Conservation (phyloP, 768 basidiomycete genomes). For the Tulasnella sp. region DNA sequence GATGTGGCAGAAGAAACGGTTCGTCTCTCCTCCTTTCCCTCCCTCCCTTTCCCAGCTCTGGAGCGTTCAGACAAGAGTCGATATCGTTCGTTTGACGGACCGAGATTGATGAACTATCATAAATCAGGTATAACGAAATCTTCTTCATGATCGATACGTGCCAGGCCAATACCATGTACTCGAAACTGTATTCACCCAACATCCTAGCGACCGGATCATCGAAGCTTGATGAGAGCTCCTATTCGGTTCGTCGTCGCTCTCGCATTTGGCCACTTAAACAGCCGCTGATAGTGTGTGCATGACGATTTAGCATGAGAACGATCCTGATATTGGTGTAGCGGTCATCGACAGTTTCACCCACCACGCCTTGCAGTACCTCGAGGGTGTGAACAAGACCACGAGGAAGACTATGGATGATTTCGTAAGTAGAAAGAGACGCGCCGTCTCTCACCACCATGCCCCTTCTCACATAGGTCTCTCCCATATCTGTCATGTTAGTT, state of each 20-base stretch:
- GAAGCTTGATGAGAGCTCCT: conserved; percentile 76
- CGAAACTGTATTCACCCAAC: conserved; percentile 86
- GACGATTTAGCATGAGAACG: conserved; percentile 66
- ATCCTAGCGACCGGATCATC: conserved; percentile 87
- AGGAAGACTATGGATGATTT: conserved; percentile 70
- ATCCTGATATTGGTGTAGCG: conserved; percentile 87
- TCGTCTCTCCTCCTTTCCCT: conserved; percentile 21
- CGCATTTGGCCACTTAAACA: not conserved
- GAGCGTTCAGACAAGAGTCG: no score
- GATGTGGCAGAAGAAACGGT: conserved; percentile 97
- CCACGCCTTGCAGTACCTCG: conserved; percentile 82
- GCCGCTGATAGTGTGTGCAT: not conserved
- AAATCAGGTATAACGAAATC: conserved; percentile 76
- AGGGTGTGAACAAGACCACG: conserved; percentile 85
- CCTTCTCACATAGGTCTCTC: not conserved
- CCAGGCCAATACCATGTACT: conserved; percentile 93
- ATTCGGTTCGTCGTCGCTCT: conserved; percentile 56
- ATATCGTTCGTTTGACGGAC: not conserved
- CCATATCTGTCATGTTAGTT: conserved; percentile 45
- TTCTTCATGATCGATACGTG: conserved; percentile 99
- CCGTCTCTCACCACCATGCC: not conserved
- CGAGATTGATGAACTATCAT: not conserved
- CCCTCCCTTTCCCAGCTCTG: no score
- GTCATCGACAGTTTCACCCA: conserved; percentile 96
- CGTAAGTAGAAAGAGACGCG: conserved; percentile 50